A percentile compares a stretch with the other conserved stretches of the same genome.
Evolutionary conservation across 202 grass and related monocot genomes (phyloP).

Genomic region (Zizania palustris): DNA sequence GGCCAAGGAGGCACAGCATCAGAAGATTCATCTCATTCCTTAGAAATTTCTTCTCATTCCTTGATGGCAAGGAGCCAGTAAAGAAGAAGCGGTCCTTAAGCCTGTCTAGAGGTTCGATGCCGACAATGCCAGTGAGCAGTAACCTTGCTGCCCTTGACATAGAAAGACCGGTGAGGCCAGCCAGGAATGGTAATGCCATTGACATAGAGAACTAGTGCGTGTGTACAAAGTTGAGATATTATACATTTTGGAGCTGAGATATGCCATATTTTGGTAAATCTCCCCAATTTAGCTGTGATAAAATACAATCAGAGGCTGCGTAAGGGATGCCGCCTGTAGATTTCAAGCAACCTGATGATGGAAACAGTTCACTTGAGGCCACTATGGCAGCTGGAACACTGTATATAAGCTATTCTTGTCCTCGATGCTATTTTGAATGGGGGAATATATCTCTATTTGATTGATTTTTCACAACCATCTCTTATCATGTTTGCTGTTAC

Average conservation of each 20-base stretch:
- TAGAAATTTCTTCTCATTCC: conserved; percentile 62
- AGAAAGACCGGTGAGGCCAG: conserved; percentile 33
- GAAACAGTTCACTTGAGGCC: not conserved
- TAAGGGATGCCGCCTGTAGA: conserved; percentile 17
- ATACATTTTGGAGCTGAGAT: conserved; percentile 28
- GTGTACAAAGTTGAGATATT: conserved; percentile 4
- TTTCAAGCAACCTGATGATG: conserved; percentile 5
- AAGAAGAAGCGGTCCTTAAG: conserved; percentile 35
- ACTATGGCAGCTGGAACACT: conserved; percentile 19
- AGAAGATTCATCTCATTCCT: conserved; percentile 70
- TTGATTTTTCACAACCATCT: not conserved
- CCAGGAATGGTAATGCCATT: conserved; percentile 8
- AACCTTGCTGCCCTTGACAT: conserved; percentile 34
- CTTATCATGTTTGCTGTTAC: not conserved
- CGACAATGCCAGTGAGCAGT: conserved; percentile 14
- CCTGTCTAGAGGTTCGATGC: conserved; percentile 33
- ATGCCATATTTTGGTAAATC: not conserved
- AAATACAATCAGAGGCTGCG: conserved; percentile 20
- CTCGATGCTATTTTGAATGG: conserved; percentile 35
- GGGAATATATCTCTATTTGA: not conserved
- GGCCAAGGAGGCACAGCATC: conserved; percentile 28
- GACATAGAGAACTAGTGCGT: conserved; percentile 26
- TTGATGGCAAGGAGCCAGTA: conserved; percentile 49
- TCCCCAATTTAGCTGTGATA: conserved; percentile 12
- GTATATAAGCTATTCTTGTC: conserved; percentile 39